Base-by-base conservation (phyloP, 1,284 basidiomycete species). In the Leccinum griseonigrum region DNA sequence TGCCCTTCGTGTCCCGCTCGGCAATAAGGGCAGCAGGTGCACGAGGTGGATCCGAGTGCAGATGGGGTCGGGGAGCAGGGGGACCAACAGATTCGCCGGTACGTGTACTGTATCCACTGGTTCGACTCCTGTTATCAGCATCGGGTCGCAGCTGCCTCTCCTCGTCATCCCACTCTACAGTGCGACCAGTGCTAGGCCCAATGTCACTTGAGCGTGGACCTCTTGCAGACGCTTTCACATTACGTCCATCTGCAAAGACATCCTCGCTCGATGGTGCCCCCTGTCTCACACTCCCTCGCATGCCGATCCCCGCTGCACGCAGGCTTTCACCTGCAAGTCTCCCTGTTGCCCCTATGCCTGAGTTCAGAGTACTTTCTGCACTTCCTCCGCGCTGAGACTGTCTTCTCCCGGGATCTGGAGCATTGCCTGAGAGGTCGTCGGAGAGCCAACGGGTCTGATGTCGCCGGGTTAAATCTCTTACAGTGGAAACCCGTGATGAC, bases 241-340 rank as follows among this genome's bases (percentile, higher is more conserved):
- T 68, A 52, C 60, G 70, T 51, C 55, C 64, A 5, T 67, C 67
- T 29, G 40, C 68, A 51, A 84, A 83, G 10, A 79, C 69, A 59
- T 82, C 81, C 28, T 78, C 77, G 7, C 66, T 72, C 43, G 75
- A 69, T 60, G 63, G 38, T 18, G 55, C 60, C 6, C 60, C 59
- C 11, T 66, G 71, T 60, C 65, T 63, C 22, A 22, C 57, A 48
- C 61, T 63, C 22, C 65, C 67, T 1, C 77, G 82, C 66, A 74
- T 76, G n/a, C 70, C 69, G 60, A 91, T 76, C 6, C 90, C 91
- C 1, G 90, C 89, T 3, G 89, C 88, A 59, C 85, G 80, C 58
- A 92, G 71, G n/a, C 86, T 84, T 72, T 91, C 88, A 2, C 87
- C 83, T 8, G 89, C 74, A 10, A 91, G 74, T 67, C 84, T 87